phyloP scores from a whole-genome alignment of 78 protist species.

The Acrasis kona region DNA sequence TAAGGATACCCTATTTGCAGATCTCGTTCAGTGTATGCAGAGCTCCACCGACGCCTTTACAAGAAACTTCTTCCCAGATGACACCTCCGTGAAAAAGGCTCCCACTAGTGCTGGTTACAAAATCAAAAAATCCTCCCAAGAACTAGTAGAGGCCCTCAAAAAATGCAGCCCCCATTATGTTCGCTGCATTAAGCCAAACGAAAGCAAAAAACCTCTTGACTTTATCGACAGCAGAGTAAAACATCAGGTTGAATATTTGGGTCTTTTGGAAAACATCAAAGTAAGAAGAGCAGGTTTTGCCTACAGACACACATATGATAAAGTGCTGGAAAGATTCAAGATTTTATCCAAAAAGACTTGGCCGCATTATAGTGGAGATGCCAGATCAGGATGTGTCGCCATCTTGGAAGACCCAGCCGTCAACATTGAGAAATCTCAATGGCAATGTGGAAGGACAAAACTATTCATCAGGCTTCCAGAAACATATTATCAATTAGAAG shows the following conservation, averaged over 20 bases:
- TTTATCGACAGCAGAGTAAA: background rate
- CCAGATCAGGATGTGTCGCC: constrained; percentile 24
- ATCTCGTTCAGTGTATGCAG: background rate
- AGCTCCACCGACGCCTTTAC: background rate
- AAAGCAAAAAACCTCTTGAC: constrained; percentile 37
- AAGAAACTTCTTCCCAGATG: background rate
- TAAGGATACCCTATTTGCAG: constrained; percentile 4
- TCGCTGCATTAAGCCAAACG: constrained; percentile 85
- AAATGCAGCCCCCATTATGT: constrained; percentile 75
- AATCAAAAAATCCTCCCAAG: constrained; percentile 27
- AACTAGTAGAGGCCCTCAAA: constrained; percentile 46
- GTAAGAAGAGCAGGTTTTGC: constrained; percentile 77
- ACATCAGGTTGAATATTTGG: constrained; percentile 49
- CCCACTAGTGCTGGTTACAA: constrained; percentile 18
- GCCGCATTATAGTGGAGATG: constrained; percentile 45
- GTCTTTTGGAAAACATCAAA: constrained; percentile 71
- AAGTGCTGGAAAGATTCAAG: constrained; percentile 62
- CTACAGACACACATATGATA: constrained; percentile 61
- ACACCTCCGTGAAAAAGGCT: constrained; percentile 20
- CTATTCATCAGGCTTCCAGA: constrained; percentile 74
- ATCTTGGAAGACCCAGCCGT: background rate
- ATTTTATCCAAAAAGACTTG: constrained; percentile 49
- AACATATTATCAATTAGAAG: constrained; percentile 52
- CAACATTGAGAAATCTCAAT: constrained; percentile 14
- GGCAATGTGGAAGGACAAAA: constrained; percentile 76